Percentiles rank a stretch among this genome's conserved stretches.
These are phyloP conservation scores for Calocybe cyanea DNA, from an alignment of 768 basidiomycete species.

Conservation along the genomic window DNA sequence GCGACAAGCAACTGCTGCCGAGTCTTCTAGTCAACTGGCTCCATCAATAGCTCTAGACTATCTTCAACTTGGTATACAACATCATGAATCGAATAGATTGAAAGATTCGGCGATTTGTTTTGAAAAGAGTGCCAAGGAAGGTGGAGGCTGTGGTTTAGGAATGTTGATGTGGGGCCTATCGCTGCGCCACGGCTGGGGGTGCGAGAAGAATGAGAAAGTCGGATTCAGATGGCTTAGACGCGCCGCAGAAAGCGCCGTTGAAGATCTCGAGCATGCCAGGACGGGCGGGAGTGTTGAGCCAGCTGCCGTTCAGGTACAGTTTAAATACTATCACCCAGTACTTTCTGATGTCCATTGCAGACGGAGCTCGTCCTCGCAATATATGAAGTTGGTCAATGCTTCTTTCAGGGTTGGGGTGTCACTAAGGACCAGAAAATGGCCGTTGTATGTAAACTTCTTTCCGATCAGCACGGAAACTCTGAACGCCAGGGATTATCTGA, in stretches of 20 bases:
- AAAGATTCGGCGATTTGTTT: conserved; percentile 68
- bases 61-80: conserved; percentile 72
- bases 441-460: conserved; percentile 47
- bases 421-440: conserved; percentile 87
- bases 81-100: conserved; percentile 72
- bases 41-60: conserved; percentile 48
- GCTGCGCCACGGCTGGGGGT: conserved; percentile 87
- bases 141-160: conserved; percentile 81
- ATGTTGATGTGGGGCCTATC: conserved; percentile 93
- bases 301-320: conserved; percentile 48
- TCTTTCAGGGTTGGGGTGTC: conserved; percentile 91
- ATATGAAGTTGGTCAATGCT: conserved; percentile 91
- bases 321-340: neutral
- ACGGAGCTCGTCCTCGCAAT: conserved; percentile 84
- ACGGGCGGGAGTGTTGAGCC: conserved; percentile 43
- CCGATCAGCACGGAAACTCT: neutral
- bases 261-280: conserved; percentile 65
- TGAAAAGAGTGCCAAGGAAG: conserved; percentile 68
- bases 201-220: conserved; percentile 68
- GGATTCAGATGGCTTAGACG: conserved; percentile 82
- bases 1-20: conserved; percentile 8
- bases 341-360: conserved; percentile 28
- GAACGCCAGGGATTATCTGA: neutral
- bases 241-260: conserved; percentile 79
- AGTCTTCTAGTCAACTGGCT: neutral